Evolutionary conservation across 352 stramenopile genomes (phyloP), one percentile per base, ranked within the genome.

Genomic region (Phytophthora hybrid): DNA sequence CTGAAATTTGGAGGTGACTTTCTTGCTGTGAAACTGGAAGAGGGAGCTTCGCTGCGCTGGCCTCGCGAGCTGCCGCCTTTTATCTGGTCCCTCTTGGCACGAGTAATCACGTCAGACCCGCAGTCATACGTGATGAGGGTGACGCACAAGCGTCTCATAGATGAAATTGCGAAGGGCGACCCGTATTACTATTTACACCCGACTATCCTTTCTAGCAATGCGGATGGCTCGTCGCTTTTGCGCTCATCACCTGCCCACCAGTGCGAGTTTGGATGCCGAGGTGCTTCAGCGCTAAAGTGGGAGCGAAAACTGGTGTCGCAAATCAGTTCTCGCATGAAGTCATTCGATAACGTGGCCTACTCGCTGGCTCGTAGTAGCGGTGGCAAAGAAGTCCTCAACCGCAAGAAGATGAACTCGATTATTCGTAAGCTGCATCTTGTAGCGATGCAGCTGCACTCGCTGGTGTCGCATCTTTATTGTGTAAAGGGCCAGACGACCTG

Each of bases 401-500:
- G 87, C 23, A 93, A 93, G 77, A 94, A 94, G 63, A 85, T 93
- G 77, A 94, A 94, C 71, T 93, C 87, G 19, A 93, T 88, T 18
- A 92, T 94, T 34, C 85, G 87, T 5, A 94, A 94, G 60, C 63
- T 94, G 23, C 87, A 94, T 66, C 74, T 94, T 14, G 85, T 94
- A 34, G 87, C 85, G 0, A 89, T 94, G 57, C 87, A 94, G 59
- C 49, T 94, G 11, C 87, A 94, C 61, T 91, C 84, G 16, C 64
- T 94, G 5, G 76, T 94, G 10, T 89, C 81, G 1, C 85, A 94
- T 63, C 34, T 94, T 8, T 93, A 91, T 71, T 93, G 87, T 53
- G 44, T 93, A 1, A 86, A 88, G 44, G 82, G 80, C 0, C 66
- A 79, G 19, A 52, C 61, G 0, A 76, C 67, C n/a, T 94, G 87